These are phyloP conservation scores for Trichoderma harzianum DNA, from an alignment of 2,329 filamentous ascomycete genomes.

Conservation along the genomic window DNA sequence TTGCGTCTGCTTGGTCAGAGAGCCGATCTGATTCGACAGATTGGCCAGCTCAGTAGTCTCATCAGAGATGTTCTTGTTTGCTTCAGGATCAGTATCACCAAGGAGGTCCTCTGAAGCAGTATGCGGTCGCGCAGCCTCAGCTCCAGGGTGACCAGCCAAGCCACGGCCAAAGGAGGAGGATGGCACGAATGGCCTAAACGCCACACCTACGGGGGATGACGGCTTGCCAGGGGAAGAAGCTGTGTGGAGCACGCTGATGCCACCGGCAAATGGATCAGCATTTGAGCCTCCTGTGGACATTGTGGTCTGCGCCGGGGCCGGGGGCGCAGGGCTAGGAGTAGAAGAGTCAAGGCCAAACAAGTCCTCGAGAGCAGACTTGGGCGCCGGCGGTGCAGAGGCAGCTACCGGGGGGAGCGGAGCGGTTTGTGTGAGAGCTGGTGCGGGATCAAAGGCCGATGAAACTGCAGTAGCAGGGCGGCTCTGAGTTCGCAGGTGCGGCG, in stretches of 20 bases:
- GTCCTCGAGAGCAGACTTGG: constrained; percentile 86
- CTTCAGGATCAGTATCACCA: constrained; percentile 84
- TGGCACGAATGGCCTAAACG: constrained; percentile 88
- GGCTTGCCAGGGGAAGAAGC: constrained; percentile 50
- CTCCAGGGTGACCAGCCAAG: constrained; percentile 61
- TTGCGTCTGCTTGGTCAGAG: constrained; percentile 88
- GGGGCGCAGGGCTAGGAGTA: constrained; percentile 43
- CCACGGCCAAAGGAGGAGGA: constrained; percentile 89
- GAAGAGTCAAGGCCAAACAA: constrained; percentile 85
- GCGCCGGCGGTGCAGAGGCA: constrained; percentile 38
- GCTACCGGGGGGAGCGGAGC: neutral
- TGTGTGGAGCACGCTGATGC: constrained; percentile 44
- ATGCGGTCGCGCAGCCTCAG: constrained; percentile 38
- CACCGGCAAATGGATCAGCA: constrained; percentile 61
- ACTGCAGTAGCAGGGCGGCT: constrained; percentile 48
- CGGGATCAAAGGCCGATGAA: constrained; percentile 50
- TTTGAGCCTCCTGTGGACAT: constrained; percentile 73
- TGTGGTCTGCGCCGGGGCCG: constrained; percentile 56
- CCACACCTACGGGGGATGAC: constrained; percentile 45
- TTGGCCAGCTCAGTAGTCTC: constrained; percentile 94
- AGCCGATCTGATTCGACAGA: constrained; percentile 91
- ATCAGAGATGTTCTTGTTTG: constrained; percentile 80
- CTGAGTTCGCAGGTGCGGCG: constrained; percentile 75
- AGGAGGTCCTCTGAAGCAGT: constrained; percentile 76
- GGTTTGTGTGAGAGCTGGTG: constrained; percentile 29